phyloP scores from a whole-genome alignment of 345 rosid genomes.

The Psidium guajava region DNA sequence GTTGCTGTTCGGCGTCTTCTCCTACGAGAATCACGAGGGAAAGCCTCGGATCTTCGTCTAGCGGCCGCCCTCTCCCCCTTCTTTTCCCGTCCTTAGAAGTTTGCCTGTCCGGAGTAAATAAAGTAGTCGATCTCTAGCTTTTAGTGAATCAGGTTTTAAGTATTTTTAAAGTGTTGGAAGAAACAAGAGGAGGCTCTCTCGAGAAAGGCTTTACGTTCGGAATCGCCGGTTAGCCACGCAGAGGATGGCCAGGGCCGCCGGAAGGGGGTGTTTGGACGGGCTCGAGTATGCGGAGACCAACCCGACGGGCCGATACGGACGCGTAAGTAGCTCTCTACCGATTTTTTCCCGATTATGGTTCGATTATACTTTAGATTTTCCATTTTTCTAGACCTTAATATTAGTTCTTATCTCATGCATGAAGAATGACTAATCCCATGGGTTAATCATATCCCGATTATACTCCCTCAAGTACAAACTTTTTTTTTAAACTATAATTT shows the following conservation, averaged over 20 bases:
- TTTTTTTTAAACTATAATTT: neutral
- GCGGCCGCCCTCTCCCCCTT: conserved; percentile 1
- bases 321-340: conserved; percentile 39
- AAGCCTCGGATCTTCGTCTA: conserved; percentile 76
- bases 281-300: conserved; percentile 63
- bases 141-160: neutral
- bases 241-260: conserved; percentile 12
- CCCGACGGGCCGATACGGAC: conserved; percentile 84
- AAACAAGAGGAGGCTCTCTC: neutral
- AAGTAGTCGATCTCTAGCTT: neutral
- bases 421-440: neutral
- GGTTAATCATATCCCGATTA: neutral
- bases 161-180: neutral
- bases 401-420: neutral
- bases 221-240: conserved; percentile 24
- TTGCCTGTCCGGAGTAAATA: neutral
- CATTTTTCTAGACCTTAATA: neutral
- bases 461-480: neutral
- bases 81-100: neutral
- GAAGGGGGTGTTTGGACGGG: conserved; percentile 17
- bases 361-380: neutral
- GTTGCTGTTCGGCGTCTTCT: conserved; percentile 63
- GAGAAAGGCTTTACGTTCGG: neutral
- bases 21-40: conserved; percentile 85
- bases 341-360: neutral